These are phyloP conservation scores for Chrysoporthe cubensis DNA, from an alignment of 2,329 filamentous ascomycete genomes.

Conservation along the genomic window DNA sequence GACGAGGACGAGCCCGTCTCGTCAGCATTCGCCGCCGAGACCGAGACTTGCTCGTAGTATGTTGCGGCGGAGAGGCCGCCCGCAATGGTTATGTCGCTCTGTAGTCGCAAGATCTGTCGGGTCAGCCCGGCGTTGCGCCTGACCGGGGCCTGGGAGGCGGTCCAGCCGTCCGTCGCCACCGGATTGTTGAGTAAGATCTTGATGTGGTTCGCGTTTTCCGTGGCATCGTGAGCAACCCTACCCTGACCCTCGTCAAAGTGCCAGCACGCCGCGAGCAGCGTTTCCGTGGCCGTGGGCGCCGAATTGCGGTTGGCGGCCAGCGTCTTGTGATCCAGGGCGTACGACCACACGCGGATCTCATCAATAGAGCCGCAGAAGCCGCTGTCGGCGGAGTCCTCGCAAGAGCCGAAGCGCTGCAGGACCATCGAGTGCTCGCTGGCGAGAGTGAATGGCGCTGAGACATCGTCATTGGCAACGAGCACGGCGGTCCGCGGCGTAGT, in stretches of 20 bases:
- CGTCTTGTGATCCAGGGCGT: not conserved
- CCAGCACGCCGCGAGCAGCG: not conserved
- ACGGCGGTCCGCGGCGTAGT: not conserved
- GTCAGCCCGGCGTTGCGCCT: not conserved
- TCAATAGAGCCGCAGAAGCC: slow-evolving; percentile 2
- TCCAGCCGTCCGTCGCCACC: slow-evolving; percentile 1
- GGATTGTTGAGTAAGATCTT: not conserved
- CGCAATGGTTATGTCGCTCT: not conserved
- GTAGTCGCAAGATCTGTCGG: not conserved
- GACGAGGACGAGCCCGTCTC: not conserved
- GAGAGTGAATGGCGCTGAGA: not conserved
- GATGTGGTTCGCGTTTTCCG: not conserved
- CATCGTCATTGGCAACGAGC: not conserved
- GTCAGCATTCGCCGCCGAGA: not conserved
- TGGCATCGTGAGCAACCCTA: not conserved
- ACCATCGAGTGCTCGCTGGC: not conserved
- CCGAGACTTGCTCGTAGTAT: not conserved
- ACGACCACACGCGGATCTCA: not conserved
- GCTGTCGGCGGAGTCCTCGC: not conserved
- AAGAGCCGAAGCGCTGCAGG: not conserved
- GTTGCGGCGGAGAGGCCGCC: not conserved
- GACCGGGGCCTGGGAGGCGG: not conserved
- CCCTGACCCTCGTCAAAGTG: not conserved
- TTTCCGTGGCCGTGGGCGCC: not conserved
- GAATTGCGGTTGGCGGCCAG: not conserved